phyloP scores from a whole-genome alignment of 2,329 filamentous ascomycete species.

The Aspergillus ustus region DNA sequence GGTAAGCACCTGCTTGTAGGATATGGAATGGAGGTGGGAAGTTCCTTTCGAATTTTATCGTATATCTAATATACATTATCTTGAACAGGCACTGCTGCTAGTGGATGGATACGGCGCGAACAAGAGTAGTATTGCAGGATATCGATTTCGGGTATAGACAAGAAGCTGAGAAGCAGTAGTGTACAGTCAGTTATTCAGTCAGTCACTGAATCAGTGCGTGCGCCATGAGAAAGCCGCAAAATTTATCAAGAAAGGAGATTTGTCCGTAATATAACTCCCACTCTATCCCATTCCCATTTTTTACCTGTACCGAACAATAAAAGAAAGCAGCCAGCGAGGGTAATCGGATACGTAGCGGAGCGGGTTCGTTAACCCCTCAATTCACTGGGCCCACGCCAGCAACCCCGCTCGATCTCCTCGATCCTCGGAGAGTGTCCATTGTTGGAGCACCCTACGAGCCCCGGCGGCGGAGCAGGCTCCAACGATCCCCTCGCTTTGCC shows the following conservation, averaged over 20 bases:
- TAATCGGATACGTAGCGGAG: background rate
- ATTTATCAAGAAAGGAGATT: constrained; percentile 22
- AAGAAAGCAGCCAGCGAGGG: background rate
- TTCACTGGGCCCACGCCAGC: background rate
- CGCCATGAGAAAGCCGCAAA: background rate
- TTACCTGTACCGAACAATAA: background rate
- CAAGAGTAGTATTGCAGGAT: background rate
- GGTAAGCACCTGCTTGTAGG: no score
- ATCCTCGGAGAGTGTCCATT: constrained; percentile 23
- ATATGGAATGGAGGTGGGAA: no score
- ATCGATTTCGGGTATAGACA: background rate
- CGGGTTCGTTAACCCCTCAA: background rate
- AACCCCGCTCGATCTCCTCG: constrained; percentile 9
- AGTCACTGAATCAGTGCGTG: no score
- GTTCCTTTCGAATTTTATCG: no score
- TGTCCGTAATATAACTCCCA: background rate
- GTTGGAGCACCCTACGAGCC: constrained; percentile 26
- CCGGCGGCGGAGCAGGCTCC: constrained; percentile 31
- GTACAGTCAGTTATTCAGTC: constrained; percentile 1
- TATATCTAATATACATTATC: background rate
- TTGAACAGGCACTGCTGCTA: no score
- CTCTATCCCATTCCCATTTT: background rate
- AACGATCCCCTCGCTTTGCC: constrained; percentile 68
- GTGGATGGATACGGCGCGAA: background rate
- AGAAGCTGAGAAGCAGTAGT: constrained; percentile 8